Conservation (phyloP, 495 filamentous ascomycete species). For the Podospora australis region DNA sequence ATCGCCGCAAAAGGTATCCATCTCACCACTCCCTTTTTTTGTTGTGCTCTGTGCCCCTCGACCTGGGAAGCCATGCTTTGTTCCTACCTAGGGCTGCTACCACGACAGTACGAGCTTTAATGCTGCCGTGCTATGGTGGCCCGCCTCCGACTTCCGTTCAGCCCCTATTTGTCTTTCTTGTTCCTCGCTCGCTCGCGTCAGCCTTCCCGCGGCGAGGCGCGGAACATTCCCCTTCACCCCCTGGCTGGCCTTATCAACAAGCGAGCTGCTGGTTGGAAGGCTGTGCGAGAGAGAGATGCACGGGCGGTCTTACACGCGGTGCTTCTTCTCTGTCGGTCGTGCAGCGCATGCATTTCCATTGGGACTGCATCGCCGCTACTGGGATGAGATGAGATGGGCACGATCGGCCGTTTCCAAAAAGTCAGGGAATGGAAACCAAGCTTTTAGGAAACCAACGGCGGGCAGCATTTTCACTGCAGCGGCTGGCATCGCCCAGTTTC, state of each 20-base stretch:
- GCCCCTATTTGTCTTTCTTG: neutral
- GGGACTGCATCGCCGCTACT: slow-evolving; percentile 1
- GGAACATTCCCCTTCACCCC: neutral
- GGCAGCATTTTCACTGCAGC: neutral
- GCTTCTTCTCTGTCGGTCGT: neutral
- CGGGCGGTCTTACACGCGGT: neutral
- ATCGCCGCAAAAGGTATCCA: slow-evolving; percentile 11
- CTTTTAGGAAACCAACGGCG: too few relatives aligned
- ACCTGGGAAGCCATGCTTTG: too few relatives aligned
- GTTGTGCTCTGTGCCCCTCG: too few relatives aligned
- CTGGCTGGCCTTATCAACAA: slow-evolving; percentile 3
- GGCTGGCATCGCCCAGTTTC: neutral
- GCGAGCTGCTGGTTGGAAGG: neutral
- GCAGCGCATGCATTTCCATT: neutral
- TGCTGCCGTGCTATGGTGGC: slow-evolving; percentile 2
- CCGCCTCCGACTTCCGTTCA: neutral
- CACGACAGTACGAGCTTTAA: neutral
- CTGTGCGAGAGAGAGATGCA: neutral
- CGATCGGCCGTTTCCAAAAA: neutral
- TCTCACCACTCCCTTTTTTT: too few relatives aligned
- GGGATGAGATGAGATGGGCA: neutral
- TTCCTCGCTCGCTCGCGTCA: too few relatives aligned
- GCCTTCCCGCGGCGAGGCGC: neutral
- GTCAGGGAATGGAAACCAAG: too few relatives aligned
- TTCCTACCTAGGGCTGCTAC: too few relatives aligned